These are phyloP conservation scores for Calvatia gigantea DNA, from an alignment of 768 basidiomycete genomes.

Conservation along the genomic window DNA sequence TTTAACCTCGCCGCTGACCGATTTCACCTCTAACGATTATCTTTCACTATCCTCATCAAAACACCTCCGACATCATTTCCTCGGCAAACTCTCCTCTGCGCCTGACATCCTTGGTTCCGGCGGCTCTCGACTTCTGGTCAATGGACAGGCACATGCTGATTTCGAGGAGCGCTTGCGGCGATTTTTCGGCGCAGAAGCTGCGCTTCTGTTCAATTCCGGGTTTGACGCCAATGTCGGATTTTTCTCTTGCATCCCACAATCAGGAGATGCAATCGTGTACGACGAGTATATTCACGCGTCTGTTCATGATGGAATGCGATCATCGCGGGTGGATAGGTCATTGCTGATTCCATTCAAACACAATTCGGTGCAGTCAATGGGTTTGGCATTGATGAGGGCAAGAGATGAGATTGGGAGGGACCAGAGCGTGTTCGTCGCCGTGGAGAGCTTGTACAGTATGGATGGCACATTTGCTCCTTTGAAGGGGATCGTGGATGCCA, in stretches of 20 bases:
- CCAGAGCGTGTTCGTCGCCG: slow-evolving; percentile 70
- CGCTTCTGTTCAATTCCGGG: slow-evolving; percentile 88
- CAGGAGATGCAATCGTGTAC: slow-evolving; percentile 71
- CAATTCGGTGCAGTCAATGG: slow-evolving; percentile 59
- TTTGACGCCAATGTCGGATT: slow-evolving; percentile 91
- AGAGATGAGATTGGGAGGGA: slow-evolving; percentile 31
- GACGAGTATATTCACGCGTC: slow-evolving; percentile 91
- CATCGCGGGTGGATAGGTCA: slow-evolving; percentile 41
- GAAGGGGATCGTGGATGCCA: slow-evolving; percentile 52
- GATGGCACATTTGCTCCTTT: slow-evolving; percentile 90
- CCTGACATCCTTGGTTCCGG: slow-evolving; percentile 80
- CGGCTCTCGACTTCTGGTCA: slow-evolving; percentile 83
- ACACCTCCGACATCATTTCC: slow-evolving; percentile 53
- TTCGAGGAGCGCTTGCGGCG: slow-evolving; percentile 67
- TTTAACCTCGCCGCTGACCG: slow-evolving; percentile 31
- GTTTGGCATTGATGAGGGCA: slow-evolving; percentile 39
- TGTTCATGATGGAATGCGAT: slow-evolving; percentile 87
- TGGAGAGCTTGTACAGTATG: slow-evolving; percentile 94
- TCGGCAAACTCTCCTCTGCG: slow-evolving; percentile 44
- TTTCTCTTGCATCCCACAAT: slow-evolving; percentile 77
- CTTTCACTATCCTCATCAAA: slow-evolving; percentile 72
- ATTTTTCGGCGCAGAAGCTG: slow-evolving; percentile 61
- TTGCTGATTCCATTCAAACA: slow-evolving; percentile 59
- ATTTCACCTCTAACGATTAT: slow-evolving; percentile 93
- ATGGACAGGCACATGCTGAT: slow-evolving; percentile 61